These are phyloP conservation scores for Gossypium longicalyx DNA, from an alignment of 345 rosid species.

Conservation along the genomic window DNA sequence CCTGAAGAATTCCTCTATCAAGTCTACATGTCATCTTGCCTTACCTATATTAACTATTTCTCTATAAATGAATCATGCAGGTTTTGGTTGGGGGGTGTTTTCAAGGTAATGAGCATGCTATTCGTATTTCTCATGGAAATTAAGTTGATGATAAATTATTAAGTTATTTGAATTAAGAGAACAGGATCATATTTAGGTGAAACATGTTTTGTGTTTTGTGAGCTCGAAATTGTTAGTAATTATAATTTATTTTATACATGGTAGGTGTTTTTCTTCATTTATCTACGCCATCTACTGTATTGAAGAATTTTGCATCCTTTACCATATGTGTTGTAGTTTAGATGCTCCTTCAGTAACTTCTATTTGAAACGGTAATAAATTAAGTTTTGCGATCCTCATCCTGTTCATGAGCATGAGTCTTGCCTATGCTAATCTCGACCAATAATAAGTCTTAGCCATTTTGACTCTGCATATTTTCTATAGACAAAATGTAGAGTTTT, in stretches of 20 bases:
- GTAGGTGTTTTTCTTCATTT: background rate
- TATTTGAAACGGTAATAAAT: background rate
- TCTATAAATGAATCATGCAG: slow-evolving; percentile 33
- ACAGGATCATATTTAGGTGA: background rate
- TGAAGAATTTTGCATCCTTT: background rate
- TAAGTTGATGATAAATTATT: slow-evolving; percentile 14
- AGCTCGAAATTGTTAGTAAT: background rate
- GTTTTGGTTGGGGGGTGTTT: slow-evolving; percentile 87
- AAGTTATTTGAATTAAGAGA: background rate
- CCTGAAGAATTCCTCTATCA: background rate
- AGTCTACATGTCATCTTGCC: background rate
- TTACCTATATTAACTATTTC: background rate
- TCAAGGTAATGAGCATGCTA: slow-evolving; percentile 53
- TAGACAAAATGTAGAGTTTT: background rate
- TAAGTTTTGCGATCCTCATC: background rate
- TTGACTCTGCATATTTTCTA: background rate
- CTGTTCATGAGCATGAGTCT: background rate
- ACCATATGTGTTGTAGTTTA: background rate
- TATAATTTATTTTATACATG: background rate
- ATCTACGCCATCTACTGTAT: background rate
- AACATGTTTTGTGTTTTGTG: background rate
- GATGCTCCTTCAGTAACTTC: background rate
- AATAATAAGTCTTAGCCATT: background rate
- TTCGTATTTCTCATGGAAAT: background rate
- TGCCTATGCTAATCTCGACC: background rate